phyloP scores from a whole-genome alignment of 1,284 basidiomycete species.

The Boletellus deceptivus region DNA sequence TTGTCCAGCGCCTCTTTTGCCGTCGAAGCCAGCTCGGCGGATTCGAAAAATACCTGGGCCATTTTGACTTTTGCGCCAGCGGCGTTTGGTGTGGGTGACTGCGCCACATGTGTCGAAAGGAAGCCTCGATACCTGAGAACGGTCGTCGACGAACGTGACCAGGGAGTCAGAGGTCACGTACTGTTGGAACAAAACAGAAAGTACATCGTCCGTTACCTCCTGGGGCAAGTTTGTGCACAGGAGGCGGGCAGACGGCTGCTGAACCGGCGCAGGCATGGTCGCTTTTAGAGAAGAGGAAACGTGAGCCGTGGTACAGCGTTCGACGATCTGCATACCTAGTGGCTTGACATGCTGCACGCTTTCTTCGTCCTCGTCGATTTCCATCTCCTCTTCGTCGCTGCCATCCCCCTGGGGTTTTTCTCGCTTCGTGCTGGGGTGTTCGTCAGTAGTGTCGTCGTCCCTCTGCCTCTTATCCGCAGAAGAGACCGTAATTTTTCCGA shows the following conservation, averaged over 20 bases:
- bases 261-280: constrained; percentile 49
- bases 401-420: constrained; percentile 66
- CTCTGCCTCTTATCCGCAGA: constrained; percentile 60
- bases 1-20: constrained; percentile 79
- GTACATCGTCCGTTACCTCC: constrained; percentile 77
- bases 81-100: constrained; percentile 61
- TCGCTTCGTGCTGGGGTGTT: constrained; percentile 59
- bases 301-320: constrained; percentile 14
- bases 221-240: constrained; percentile 78
- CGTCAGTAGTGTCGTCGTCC: constrained; percentile 59
- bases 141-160: constrained; percentile 5
- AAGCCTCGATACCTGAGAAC: constrained; percentile 70
- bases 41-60: constrained; percentile 76
- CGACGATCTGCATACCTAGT: constrained; percentile 42
- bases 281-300: constrained; percentile 36
- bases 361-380: constrained; percentile 81
- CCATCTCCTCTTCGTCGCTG: constrained; percentile 79
- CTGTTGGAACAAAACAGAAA: constrained; percentile 87
- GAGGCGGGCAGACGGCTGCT: constrained; percentile 62
- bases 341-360: constrained; percentile 36
- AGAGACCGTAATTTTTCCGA: constrained; percentile 35
- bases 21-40: constrained; percentile 63
- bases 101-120: constrained; percentile 64
- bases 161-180: constrained; percentile 40
- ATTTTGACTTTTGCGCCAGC: constrained; percentile 64